Evolutionary conservation across 2,329 filamentous ascomycete species (phyloP).

Genomic region (Triangularia verruculosa): DNA sequence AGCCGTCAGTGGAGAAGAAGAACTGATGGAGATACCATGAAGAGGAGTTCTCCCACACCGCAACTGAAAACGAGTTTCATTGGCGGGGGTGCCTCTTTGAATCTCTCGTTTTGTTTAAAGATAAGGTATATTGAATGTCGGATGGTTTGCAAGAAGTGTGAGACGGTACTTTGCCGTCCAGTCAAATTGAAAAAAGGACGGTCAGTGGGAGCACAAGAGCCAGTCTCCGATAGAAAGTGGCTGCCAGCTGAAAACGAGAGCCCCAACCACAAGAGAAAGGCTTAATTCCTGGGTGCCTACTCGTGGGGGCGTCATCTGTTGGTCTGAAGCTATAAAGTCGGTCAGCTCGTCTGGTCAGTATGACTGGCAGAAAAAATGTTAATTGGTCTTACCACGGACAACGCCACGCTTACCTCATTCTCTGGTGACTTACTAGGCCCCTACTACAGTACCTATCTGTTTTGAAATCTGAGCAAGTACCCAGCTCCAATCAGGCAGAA

Average conservation of each 20-base stretch:
- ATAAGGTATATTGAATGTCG: no score
- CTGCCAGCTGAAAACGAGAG: not conserved
- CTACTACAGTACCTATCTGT: no score
- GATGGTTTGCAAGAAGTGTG: not conserved
- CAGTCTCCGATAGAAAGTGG: not conserved
- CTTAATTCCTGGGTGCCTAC: not conserved
- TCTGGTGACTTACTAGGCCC: not conserved
- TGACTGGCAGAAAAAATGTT: not conserved
- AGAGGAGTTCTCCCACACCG: no score
- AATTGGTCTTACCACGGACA: not conserved
- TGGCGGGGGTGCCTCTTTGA: not conserved
- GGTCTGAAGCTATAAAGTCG: not conserved
- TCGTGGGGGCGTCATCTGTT: not conserved
- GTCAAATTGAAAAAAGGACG: not conserved
- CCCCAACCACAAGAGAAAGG: not conserved
- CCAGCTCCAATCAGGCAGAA: not conserved
- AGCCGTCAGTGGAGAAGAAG: no score
- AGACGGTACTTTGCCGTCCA: not conserved
- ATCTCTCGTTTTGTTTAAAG: no score
- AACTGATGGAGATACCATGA: no score
- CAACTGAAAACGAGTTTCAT: not conserved
- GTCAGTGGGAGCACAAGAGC: not conserved
- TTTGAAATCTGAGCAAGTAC: no score
- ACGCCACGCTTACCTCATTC: not conserved
- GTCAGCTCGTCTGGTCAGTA: not conserved